Base-by-base conservation (phyloP, 2,329 filamentous ascomycete genomes). In the Knoxdaviesia capensis region DNA sequence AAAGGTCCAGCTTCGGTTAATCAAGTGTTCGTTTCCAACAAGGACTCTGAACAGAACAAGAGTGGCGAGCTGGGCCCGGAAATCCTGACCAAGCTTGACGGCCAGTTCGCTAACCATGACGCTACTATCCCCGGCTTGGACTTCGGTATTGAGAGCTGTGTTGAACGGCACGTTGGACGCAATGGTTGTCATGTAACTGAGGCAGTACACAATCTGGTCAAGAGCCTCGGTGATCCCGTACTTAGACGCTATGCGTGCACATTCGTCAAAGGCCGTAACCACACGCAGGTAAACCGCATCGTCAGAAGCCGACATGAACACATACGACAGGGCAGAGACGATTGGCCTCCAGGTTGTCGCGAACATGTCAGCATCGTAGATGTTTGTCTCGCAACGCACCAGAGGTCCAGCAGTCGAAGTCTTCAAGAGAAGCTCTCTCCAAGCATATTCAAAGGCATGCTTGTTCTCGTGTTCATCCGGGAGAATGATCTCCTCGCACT, bases 71-170 rank as follows among this genome's bases (percentile, higher is more conserved):
- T 98, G 88, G 34, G 88, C 88, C 54, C 87, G 80, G 59, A 92
- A 88, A 56, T 98, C 85, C 49, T 88, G 72, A 36, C 90, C 90
- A 53, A 98, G 85, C 54, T 92, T 87, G 46, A 98, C 90, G 38
- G 92, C 88, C 48, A 94, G 76, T 63, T 96, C 88, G 56, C 88
- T 96, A 50, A 98, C 92, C 90, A 98, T 98, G 44, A 98, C 85
- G 53, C 80, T 90, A 58, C 82, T 87, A 49, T 90, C 82, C 2
- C 81, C 84, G 8, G 80, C 85, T 57, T 96, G 87, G 3, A 98
- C 84, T 58, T 96, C 90, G 0, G 92, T 96, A 54, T 98, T 98
- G 31, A 98, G 68, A 7, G 76, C 65, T 2, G 88, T 98, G 56
- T 82, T 94, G 38, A 82, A 81, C 4, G 80, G 73, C 2, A 65